A percentile compares a stretch with the other conserved stretches of the same genome.
phyloP scores from a whole-genome alignment of 495 filamentous ascomycete species.

The Annulohypoxylon nitens region DNA sequence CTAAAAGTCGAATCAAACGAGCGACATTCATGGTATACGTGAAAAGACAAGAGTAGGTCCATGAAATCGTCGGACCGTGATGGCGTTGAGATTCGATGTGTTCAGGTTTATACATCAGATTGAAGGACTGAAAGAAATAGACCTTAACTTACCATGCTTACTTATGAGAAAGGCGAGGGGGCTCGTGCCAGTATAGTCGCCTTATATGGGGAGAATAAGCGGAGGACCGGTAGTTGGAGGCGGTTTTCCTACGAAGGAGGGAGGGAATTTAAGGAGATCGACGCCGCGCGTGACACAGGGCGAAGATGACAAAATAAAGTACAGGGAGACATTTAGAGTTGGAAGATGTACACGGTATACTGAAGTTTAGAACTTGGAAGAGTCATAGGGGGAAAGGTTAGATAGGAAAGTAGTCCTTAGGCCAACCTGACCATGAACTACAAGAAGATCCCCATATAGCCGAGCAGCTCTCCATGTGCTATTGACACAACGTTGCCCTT shows the following conservation, averaged over 20 bases:
- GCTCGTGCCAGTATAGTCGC: constrained; percentile 31
- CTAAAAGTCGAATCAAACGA: constrained; percentile 19
- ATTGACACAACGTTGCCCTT: constrained; percentile 36
- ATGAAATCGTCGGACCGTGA: constrained; percentile 6
- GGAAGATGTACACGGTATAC: constrained; percentile 26
- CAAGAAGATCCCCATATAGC: constrained; percentile 23
- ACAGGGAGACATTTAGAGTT: constrained; percentile 37
- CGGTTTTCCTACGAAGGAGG: constrained; percentile 34
- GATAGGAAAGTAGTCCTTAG: constrained; percentile 25
- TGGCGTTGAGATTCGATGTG: constrained; percentile 15
- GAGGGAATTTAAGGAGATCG: constrained; percentile 23
- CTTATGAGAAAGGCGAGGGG: constrained; percentile 41
- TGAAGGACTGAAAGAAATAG: constrained; percentile 10
- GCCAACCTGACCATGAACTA: constrained; percentile 36
- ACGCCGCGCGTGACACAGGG: constrained; percentile 40
- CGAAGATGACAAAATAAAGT: constrained; percentile 31
- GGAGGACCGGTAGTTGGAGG: constrained; percentile 24
- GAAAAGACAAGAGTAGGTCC: neutral
- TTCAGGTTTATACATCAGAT: constrained; percentile 30
- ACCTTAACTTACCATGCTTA: constrained; percentile 50
- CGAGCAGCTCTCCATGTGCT: constrained; percentile 37
- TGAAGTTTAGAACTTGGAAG: constrained; percentile 16
- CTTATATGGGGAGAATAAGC: constrained; percentile 33
- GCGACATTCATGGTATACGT: constrained; percentile 14
- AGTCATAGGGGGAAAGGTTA: constrained; percentile 33